phyloP scores from a whole-genome alignment of 345 rosid genomes.

The Salix exigua region DNA sequence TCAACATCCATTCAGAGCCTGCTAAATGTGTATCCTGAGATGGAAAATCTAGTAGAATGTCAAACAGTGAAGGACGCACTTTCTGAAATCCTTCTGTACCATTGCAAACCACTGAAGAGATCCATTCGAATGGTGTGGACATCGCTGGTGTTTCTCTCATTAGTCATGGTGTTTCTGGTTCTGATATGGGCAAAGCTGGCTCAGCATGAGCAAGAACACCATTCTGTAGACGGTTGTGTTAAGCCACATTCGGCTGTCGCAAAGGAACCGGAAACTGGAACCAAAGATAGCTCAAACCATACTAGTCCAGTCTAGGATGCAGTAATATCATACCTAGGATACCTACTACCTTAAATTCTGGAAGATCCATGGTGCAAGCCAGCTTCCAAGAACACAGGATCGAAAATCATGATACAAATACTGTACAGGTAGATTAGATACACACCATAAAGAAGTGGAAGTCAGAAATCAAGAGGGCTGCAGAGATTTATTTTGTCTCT shows the following conservation, averaged over 20 bases:
- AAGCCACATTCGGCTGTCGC: slow-evolving; percentile 30
- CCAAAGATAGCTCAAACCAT: slow-evolving; percentile 4
- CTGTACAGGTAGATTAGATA: background rate
- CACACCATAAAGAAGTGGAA: background rate
- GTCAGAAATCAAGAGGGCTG: background rate
- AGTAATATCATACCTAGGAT: background rate
- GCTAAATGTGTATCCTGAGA: slow-evolving; percentile 48
- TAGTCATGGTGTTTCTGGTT: slow-evolving; percentile 43
- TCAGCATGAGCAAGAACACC: slow-evolving; percentile 25
- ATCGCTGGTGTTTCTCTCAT: slow-evolving; percentile 40
- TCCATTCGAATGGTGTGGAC: slow-evolving; percentile 46
- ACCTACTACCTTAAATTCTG: background rate
- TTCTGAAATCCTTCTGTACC: slow-evolving; percentile 40
- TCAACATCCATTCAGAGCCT: slow-evolving; percentile 47
- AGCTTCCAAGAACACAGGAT: slow-evolving; percentile 10
- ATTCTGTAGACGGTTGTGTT: slow-evolving; percentile 25
- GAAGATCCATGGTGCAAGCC: slow-evolving; percentile 18
- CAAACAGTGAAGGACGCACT: slow-evolving; percentile 52
- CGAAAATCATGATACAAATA: background rate
- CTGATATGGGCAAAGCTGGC: slow-evolving; percentile 36
- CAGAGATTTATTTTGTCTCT: background rate
- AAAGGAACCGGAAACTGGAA: slow-evolving; percentile 7
- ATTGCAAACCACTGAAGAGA: slow-evolving; percentile 55
- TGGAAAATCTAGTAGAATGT: slow-evolving; percentile 55
- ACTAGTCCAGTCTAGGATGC: slow-evolving; percentile 16